Conservation (phyloP, 2,329 filamentous ascomycete species). For the Sarocladium brachiariae region DNA sequence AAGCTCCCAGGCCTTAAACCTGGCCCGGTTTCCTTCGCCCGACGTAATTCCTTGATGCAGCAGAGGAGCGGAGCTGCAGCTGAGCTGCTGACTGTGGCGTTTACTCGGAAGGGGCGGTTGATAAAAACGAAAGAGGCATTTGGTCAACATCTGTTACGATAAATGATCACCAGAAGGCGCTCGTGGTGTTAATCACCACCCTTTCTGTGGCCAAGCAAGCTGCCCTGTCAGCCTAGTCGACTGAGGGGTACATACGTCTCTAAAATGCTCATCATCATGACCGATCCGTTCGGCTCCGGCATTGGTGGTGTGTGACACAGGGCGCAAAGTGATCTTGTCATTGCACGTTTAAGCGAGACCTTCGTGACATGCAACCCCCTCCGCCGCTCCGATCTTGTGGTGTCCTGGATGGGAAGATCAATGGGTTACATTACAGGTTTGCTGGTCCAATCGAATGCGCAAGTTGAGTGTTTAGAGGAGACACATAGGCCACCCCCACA, state of each 20-base stretch:
- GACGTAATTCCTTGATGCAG: too few relatives aligned
- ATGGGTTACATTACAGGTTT: neutral
- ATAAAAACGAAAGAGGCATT: too few relatives aligned
- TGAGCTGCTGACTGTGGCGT: neutral
- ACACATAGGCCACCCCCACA: neutral
- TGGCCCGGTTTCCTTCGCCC: neutral
- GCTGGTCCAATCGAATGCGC: neutral
- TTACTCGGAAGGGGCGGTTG: too few relatives aligned
- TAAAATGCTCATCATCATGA: too few relatives aligned
- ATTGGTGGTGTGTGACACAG: too few relatives aligned
- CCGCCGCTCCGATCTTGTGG: neutral
- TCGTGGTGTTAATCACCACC: too few relatives aligned
- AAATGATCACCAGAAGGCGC: too few relatives aligned
- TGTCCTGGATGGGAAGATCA: slow-evolving; percentile 1
- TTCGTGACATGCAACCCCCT: neutral
- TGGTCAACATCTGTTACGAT: too few relatives aligned
- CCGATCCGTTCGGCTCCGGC: too few relatives aligned
- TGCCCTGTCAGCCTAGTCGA: too few relatives aligned
- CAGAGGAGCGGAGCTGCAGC: neutral
- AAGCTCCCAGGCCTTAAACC: neutral
- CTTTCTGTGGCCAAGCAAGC: too few relatives aligned
- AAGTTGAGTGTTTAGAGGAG: neutral
- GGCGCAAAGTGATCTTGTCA: neutral
- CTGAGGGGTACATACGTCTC: too few relatives aligned
- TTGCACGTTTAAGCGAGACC: neutral